phyloP scores from a whole-genome alignment of 2,329 filamentous ascomycete genomes.

The Amauroascus niger region DNA sequence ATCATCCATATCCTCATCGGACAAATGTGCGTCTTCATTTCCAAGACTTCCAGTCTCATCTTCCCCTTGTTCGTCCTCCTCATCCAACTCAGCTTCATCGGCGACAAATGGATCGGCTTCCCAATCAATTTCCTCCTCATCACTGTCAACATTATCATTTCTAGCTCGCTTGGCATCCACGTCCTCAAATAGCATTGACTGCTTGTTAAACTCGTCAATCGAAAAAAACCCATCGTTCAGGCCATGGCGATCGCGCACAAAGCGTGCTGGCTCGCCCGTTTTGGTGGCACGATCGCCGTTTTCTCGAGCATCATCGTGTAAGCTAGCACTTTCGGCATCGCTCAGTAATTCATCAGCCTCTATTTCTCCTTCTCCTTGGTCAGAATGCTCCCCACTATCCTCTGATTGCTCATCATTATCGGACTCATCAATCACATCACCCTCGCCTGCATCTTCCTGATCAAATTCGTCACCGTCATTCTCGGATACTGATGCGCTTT shows the following conservation, averaged over 20 bases:
- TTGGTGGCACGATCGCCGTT: constrained; percentile 44
- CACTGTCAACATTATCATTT: constrained; percentile 62
- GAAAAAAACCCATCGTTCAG: constrained; percentile 98
- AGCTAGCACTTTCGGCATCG: constrained; percentile 22
- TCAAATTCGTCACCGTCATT: constrained; percentile 11
- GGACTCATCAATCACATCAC: constrained; percentile 6
- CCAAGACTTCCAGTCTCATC: constrained; percentile 60
- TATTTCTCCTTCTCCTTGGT: constrained; percentile 17
- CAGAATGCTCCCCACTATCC: constrained; percentile 7
- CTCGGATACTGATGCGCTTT: constrained; percentile 5
- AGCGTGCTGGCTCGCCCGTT: neutral
- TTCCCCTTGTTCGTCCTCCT: constrained; percentile 43
- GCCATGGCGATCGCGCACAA: constrained; percentile 56
- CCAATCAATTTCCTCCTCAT: constrained; percentile 79
- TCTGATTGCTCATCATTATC: constrained; percentile 16
- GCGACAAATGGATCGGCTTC: constrained; percentile 59
- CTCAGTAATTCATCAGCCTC: constrained; percentile 13
- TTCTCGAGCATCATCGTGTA: constrained; percentile 20
- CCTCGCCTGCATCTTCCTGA: constrained; percentile 21
- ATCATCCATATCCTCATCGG: constrained; percentile 32
- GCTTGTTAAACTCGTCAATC: constrained; percentile 93
- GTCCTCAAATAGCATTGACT: constrained; percentile 79
- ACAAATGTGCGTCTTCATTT: constrained; percentile 39
- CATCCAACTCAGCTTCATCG: constrained; percentile 22
- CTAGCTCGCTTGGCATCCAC: constrained; percentile 64